Percentiles rank a stretch among this genome's conserved stretches.
Evolutionary conservation across 208 protist species (phyloP).

Genomic region (Leishmania braziliensis): DNA sequence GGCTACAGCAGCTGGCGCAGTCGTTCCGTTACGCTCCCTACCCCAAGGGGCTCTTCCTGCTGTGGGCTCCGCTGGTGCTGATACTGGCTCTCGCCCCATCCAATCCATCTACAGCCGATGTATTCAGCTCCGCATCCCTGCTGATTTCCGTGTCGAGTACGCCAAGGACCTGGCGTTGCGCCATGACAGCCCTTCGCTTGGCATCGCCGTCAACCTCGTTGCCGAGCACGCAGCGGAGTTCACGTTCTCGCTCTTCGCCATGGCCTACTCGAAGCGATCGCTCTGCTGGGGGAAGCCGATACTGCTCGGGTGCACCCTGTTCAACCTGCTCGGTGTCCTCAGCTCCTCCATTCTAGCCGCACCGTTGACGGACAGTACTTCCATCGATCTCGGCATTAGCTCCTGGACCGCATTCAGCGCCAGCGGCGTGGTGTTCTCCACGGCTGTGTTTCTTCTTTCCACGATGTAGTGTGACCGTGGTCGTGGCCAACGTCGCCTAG

Average conservation of each 20-base stretch:
- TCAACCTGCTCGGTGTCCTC: constrained; percentile 69
- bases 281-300: constrained; percentile 61
- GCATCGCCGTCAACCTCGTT: constrained; percentile 57
- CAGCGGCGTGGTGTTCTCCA: constrained; percentile 38
- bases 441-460: constrained; percentile 51
- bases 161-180: constrained; percentile 31
- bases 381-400: constrained; percentile 33
- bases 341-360: constrained; percentile 50
- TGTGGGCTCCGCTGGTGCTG: constrained; percentile 28
- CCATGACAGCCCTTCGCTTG: constrained; percentile 13
- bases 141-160: constrained; percentile 33
- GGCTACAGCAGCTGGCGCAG: constrained; percentile 22
- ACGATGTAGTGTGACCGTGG: constrained; percentile 48
- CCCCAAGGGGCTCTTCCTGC: constrained; percentile 32
- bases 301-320: constrained; percentile 63
- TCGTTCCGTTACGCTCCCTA: constrained; percentile 26
- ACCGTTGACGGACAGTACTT: constrained; percentile 26
- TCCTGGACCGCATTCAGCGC: constrained; percentile 47
- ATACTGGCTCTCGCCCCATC: neutral
- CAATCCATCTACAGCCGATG: neutral
- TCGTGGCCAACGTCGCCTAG: constrained; percentile 13
- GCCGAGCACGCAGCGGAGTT: constrained; percentile 68
- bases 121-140: neutral
- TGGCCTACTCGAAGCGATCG: constrained; percentile 34
- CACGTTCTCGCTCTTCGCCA: constrained; percentile 49